Evolutionary conservation across 2,329 filamentous ascomycete genomes (phyloP), one percentile per base, ranked within the genome.

Genomic region (Ramularia collo-cygni): DNA sequence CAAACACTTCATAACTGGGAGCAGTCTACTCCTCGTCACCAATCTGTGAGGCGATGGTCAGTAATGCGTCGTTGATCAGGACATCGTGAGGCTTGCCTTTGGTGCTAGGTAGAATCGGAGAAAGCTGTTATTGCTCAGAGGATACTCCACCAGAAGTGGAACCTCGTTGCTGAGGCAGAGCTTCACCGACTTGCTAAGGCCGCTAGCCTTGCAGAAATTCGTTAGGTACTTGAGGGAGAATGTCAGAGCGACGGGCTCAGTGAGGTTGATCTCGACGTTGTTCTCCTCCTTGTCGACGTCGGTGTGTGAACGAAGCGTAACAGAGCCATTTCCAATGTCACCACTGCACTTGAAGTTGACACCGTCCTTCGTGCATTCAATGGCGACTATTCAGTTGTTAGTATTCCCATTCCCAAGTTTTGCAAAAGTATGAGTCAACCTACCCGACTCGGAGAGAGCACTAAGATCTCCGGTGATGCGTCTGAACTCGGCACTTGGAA

Each of bases 171-270:
- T 96, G 54, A 98, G 76, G 69, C 85, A 94, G 56, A 98, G 81
- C 70, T 85, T 92, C 67, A 98, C 93, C 52, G 77, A 75, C 54
- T 66, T 71, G 28, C 89, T 90, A 46, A 98, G 74, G 38, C 79
- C 81, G 49, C 87, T 84, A 24, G 93, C 93, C 74, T 98, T 98
- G 84, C 92, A 96, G 74, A 98, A 98, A 77, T 96, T 96, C 75
- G 94, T 86, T 3, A 98, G 82, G 71, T 98, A 98, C 73, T 98
- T 98, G 59, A 98, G 83, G 24, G 92, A 96, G 73, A 98, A 98
- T 35, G 90, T 96, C 49, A 98, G 77, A 26, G 85, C 76, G 46
- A 98, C 92, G 37, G 92, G 87, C 71, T 98, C 93, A 28, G 79
- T 83, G 47, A 98, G 79, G 61, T 88, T 80, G 64, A 98, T 95